Percentiles rank a stretch among this genome's conserved stretches.
These are phyloP conservation scores for Epichloe uncinata DNA, from an alignment of 2,329 filamentous ascomycete genomes.

Conservation along the genomic window DNA sequence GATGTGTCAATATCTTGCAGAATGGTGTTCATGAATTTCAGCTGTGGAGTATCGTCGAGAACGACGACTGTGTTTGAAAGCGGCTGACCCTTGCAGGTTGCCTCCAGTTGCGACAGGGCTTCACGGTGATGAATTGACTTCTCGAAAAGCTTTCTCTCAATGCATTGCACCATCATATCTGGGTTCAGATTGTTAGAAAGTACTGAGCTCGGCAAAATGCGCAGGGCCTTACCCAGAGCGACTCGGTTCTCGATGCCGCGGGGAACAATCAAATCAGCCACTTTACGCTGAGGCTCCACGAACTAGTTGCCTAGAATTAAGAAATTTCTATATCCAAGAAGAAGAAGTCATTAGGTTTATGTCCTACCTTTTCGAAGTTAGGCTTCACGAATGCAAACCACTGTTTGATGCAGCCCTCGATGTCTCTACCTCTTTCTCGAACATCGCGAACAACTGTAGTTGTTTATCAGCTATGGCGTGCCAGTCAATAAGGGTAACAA, in stretches of 20 bases:
- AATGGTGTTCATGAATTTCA: constrained; percentile 81
- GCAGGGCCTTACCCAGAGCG: constrained; percentile 52
- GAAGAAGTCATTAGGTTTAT: background rate
- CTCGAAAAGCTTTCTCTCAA: constrained; percentile 71
- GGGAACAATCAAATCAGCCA: constrained; percentile 91
- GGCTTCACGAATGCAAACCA: constrained; percentile 97
- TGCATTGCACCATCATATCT: constrained; percentile 91
- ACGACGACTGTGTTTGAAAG: constrained; percentile 64
- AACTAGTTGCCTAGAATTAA: constrained; percentile 32
- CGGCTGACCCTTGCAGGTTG: constrained; percentile 55
- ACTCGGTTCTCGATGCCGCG: constrained; percentile 90
- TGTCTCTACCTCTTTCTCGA: constrained; percentile 73
- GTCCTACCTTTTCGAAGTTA: constrained; percentile 64
- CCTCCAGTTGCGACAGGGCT: constrained; percentile 63
- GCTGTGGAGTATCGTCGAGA: constrained; percentile 64
- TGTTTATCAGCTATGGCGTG: constrained; percentile 2
- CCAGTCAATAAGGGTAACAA: background rate
- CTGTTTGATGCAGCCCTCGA: constrained; percentile 94
- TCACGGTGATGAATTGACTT: constrained; percentile 77
- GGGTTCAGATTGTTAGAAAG: constrained; percentile 5
- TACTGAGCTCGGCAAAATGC: background rate
- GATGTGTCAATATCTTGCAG: constrained; percentile 67
- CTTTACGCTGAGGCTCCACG: constrained; percentile 81
- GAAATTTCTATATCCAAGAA: background rate
- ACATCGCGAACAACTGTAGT: constrained; percentile 72